Conservation (phyloP, 1,139 yeast genomes). For the Geotrichum bryndzae region DNA sequence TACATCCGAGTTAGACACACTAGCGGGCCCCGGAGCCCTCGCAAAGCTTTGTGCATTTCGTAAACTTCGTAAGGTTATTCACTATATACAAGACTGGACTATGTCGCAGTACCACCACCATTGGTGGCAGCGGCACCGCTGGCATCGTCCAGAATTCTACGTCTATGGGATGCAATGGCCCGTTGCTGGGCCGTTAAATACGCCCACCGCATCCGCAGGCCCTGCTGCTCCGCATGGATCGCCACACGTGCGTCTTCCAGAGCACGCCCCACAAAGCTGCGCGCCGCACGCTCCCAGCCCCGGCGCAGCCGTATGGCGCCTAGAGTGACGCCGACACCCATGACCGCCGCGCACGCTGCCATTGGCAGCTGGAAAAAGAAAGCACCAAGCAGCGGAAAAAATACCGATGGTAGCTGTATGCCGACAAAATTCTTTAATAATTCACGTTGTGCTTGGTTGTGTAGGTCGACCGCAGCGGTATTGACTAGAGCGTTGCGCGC, state of each 20-base stretch:
- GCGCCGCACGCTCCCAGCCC: conserved; percentile 32
- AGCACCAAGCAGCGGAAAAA: conserved; percentile 32
- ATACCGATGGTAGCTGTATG: conserved; percentile 34
- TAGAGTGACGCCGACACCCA: conserved; percentile 31
- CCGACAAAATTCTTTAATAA: conserved; percentile 23
- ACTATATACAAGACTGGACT: background rate
- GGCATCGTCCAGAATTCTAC: background rate
- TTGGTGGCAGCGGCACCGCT: background rate
- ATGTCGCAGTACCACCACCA: background rate
- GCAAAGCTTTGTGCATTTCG: background rate
- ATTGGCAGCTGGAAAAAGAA: conserved; percentile 31
- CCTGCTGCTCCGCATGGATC: background rate
- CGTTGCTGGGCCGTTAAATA: background rate
- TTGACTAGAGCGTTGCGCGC: conserved; percentile 10
- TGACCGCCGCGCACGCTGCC: conserved; percentile 35
- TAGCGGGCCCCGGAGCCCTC: background rate
- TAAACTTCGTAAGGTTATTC: background rate
- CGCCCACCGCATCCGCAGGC: background rate
- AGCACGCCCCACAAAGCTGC: conserved; percentile 25
- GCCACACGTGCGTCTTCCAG: conserved; percentile 19
- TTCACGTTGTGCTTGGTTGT: conserved; percentile 18
- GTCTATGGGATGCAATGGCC: background rate
- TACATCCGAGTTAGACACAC: background rate
- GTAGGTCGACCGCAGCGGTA: conserved; percentile 14
- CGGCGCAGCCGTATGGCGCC: conserved; percentile 35